These are phyloP conservation scores for Porphyrellus cyaneotinctus DNA, from an alignment of 768 basidiomycete genomes.

Conservation along the genomic window DNA sequence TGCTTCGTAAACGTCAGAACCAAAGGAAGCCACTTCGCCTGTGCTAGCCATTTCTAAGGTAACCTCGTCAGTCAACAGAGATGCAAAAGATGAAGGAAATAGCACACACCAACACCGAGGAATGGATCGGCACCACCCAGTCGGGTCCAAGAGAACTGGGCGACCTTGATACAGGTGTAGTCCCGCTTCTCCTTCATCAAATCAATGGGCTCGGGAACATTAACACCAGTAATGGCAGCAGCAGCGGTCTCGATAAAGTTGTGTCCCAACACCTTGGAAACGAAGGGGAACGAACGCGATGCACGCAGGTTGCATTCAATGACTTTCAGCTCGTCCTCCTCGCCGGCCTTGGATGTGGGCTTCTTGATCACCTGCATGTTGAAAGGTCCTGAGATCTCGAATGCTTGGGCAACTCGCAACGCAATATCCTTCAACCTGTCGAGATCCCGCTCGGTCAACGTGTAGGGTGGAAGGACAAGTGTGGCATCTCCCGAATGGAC, in stretches of 20 bases:
- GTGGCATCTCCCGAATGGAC: slow-evolving; percentile 99
- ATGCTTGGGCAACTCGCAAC: slow-evolving; percentile 90
- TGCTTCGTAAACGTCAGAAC: slow-evolving; percentile 89
- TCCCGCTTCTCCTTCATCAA: slow-evolving; percentile 86
- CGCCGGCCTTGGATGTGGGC: slow-evolving; percentile 44
- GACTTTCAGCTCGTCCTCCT: slow-evolving; percentile 80
- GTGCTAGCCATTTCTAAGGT: slow-evolving; percentile 92
- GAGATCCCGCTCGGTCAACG: slow-evolving; percentile 71
- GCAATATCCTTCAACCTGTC: slow-evolving; percentile 88
- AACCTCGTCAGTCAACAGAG: neutral
- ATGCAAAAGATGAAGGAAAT: neutral
- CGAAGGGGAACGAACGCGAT: slow-evolving; percentile 98
- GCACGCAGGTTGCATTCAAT: slow-evolving; percentile 99
- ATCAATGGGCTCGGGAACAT: slow-evolving; percentile 89
- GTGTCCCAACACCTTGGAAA: slow-evolving; percentile 94
- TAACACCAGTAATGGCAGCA: slow-evolving; percentile 75
- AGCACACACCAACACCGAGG: slow-evolving; percentile 82
- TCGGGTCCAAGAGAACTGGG: slow-evolving; percentile 98
- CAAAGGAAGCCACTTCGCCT: slow-evolving; percentile 96
- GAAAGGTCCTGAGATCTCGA: slow-evolving; percentile 96
- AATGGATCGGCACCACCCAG: slow-evolving; percentile 95
- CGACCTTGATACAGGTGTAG: slow-evolving; percentile 94
- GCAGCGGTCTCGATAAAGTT: slow-evolving; percentile 97
- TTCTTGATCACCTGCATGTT: slow-evolving; percentile 99
- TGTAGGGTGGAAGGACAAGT: slow-evolving; percentile 92